Percentiles rank a stretch among this genome's conserved stretches.
phyloP scores from a whole-genome alignment of 108 stramenopile species.

The Stephanodiscus triporus region DNA sequence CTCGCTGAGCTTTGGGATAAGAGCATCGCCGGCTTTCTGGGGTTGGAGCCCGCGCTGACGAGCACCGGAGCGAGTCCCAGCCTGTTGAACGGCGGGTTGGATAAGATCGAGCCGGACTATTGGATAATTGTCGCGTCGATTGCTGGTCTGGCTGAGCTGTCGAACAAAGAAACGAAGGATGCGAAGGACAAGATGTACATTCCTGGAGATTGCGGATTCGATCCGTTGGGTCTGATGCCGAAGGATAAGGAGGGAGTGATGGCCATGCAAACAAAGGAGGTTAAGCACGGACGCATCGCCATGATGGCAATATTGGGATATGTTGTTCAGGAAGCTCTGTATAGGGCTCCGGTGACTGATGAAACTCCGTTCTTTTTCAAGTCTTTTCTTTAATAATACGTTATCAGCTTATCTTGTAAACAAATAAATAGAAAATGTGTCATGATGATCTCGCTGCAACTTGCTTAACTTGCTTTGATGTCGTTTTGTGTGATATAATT shows the following conservation, averaged over 20 bases:
- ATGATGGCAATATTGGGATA: conserved; percentile 93
- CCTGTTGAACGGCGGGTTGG: conserved; percentile 88
- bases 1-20: conserved; percentile 82
- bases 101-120: conserved; percentile 80
- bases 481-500: too few species aligned
- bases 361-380: conserved; percentile 87
- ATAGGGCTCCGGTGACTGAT: conserved; percentile 70
- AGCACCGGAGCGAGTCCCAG: conserved; percentile 76
- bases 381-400: conserved; percentile 59
- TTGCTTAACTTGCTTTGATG: too few species aligned
- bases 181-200: conserved; percentile 65
- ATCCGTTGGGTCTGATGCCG: conserved; percentile 72
- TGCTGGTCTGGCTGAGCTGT: conserved; percentile 74
- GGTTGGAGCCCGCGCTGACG: conserved; percentile 65
- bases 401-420: background rate
- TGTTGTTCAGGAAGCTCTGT: conserved; percentile 87
- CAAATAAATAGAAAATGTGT: too few species aligned
- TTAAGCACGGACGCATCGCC: conserved; percentile 90
- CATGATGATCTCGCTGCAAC: too few species aligned
- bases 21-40: conserved; percentile 58
- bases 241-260: conserved; percentile 65
- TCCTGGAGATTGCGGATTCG: conserved; percentile 84
- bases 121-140: conserved; percentile 66
- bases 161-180: conserved; percentile 68
- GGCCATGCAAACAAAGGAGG: conserved; percentile 76